Evolutionary conservation across 1,139 yeast species (phyloP).

Genomic region (Suhomyces terraborum): DNA sequence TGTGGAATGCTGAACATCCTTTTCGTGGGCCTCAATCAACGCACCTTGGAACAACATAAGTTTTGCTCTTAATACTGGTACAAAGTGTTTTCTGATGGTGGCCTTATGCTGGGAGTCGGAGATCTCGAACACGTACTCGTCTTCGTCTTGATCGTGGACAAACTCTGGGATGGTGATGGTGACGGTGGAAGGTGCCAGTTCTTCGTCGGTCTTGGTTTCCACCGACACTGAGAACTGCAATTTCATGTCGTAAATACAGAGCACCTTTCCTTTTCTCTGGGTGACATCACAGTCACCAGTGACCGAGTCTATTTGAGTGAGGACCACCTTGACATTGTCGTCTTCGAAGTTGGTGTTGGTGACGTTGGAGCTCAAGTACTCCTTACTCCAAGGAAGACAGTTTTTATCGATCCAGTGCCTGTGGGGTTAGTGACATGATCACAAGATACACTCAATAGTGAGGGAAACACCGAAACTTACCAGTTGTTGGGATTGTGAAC

Average conservation of each 20-base stretch:
- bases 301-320: constrained; percentile 47
- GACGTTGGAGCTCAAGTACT: constrained; percentile 53
- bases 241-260: constrained; percentile 69
- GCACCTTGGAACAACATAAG: constrained; percentile 63
- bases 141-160: constrained; percentile 70
- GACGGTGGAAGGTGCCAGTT: constrained; percentile 16
- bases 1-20: constrained; percentile 52
- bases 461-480: constrained; percentile 37
- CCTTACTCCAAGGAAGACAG: constrained; percentile 74
- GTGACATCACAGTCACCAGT: constrained; percentile 80
- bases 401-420: constrained; percentile 87
- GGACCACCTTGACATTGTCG: constrained; percentile 36
- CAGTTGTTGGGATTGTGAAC: constrained; percentile 86
- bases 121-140: constrained; percentile 60
- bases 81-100: constrained; percentile 45
- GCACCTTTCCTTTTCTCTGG: constrained; percentile 78
- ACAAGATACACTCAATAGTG: too few species aligned
- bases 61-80: constrained; percentile 52
- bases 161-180: constrained; percentile 61
- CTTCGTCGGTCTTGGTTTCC: constrained; percentile 22
- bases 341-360: constrained; percentile 36
- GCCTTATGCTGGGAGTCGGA: constrained; percentile 33
- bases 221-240: constrained; percentile 50
- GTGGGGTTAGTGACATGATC: constrained; percentile 25
- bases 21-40: constrained; percentile 60